Evolutionary conservation across 2,329 filamentous ascomycete species (phyloP).

Genomic region (Aspergillus luchuensis): DNA sequence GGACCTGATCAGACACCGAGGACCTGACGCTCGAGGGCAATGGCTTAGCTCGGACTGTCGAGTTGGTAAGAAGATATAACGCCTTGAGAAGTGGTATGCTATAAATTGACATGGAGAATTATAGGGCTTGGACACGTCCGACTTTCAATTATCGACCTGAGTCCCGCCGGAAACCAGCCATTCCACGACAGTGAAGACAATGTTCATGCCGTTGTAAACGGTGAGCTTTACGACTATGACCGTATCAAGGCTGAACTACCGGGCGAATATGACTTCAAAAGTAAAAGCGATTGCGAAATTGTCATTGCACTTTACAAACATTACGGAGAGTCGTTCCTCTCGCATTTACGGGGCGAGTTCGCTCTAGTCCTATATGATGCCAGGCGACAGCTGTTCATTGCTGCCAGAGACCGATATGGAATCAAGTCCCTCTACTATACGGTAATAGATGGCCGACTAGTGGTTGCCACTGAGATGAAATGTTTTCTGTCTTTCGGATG

Average conservation of each 20-base stretch:
- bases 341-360: conserved; percentile 58
- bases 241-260: conserved; percentile 43
- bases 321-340: conserved; percentile 50
- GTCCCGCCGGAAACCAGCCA: conserved; percentile 51
- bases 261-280: conserved; percentile 49
- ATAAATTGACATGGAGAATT: background rate
- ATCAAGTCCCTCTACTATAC: conserved; percentile 62
- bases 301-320: conserved; percentile 56
- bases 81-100: too few relatives aligned
- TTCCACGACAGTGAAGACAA: conserved; percentile 41
- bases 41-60: conserved; percentile 50
- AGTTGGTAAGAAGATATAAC: conserved; percentile 37
- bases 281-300: conserved; percentile 55
- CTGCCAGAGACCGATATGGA: conserved; percentile 57
- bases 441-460: conserved; percentile 40
- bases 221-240: conserved; percentile 61
- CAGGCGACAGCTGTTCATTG: conserved; percentile 46
- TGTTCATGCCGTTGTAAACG: conserved; percentile 61
- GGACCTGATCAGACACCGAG: conserved; percentile 48
- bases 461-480: conserved; percentile 58
- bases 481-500: conserved; percentile 55
- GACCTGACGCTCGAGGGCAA: conserved; percentile 49
- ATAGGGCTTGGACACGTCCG: conserved; percentile 53
- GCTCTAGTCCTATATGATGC: conserved; percentile 56
- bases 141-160: conserved; percentile 58